Percentiles rank a stretch among this genome's conserved stretches.
Conservation (phyloP, 345 rosid species). For the Citrus maxima region DNA sequence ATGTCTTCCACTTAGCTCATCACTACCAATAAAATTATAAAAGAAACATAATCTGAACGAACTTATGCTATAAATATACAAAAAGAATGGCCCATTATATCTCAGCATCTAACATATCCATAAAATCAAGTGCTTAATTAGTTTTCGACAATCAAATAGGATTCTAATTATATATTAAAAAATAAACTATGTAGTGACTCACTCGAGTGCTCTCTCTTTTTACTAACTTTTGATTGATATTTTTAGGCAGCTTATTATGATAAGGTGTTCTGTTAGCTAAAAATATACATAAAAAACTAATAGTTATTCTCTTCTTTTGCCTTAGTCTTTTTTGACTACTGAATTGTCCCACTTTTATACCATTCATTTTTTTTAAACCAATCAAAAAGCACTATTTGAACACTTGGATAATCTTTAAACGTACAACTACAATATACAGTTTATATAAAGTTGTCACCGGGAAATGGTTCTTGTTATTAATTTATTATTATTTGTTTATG, state of each 20-base stretch:
- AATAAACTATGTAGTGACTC: conserved; percentile 4
- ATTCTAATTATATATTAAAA: too few relatives aligned
- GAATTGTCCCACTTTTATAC: conserved; percentile 18
- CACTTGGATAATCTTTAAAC: neutral
- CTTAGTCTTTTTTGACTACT: conserved; percentile 23
- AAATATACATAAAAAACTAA: neutral
- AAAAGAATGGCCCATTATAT: neutral
- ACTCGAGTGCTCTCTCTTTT: conserved; percentile 6
- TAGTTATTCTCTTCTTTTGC: conserved; percentile 17
- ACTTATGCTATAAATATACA: neutral
- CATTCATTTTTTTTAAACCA: neutral
- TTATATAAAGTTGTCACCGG: neutral
- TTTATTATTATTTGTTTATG: too few relatives aligned
- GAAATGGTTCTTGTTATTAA: neutral
- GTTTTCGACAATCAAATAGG: conserved; percentile 19
- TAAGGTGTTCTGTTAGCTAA: conserved; percentile 7
- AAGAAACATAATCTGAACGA: neutral
- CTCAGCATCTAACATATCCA: neutral
- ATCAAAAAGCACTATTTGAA: neutral
- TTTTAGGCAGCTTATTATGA: conserved; percentile 5
- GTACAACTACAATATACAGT: neutral
- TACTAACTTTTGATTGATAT: conserved; percentile 16
- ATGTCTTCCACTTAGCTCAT: conserved; percentile 13
- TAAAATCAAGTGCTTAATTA: conserved; percentile 23
- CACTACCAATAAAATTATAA: neutral